Evolutionary conservation across 495 filamentous ascomycete genomes (phyloP).

Genomic region (Aspergillus steynii): DNA sequence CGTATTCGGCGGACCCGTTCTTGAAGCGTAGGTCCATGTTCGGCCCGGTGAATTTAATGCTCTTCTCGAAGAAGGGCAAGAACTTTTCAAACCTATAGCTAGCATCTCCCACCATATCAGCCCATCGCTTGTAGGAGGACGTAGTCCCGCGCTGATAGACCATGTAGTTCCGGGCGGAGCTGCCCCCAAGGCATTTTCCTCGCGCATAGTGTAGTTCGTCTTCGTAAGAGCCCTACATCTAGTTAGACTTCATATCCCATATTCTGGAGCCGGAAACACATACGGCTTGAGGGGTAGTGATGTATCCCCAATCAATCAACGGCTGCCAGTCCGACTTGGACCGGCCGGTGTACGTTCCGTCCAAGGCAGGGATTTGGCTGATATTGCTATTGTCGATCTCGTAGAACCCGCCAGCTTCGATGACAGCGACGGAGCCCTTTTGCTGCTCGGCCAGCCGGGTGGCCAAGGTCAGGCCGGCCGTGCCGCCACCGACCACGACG

Average conservation of each 20-base stretch:
- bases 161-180: constrained; percentile 45
- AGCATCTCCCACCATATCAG: constrained; percentile 51
- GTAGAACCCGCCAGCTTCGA: constrained; percentile 57
- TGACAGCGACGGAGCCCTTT: constrained; percentile 36
- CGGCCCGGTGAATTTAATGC: constrained; percentile 45
- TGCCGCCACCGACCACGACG: constrained; percentile 52
- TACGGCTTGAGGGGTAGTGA: constrained; percentile 36
- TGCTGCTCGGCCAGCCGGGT: constrained; percentile 37
- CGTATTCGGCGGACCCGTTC: constrained; percentile 39
- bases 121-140: constrained; percentile 47
- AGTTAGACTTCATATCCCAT: neutral
- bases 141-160: constrained; percentile 28
- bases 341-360: constrained; percentile 22
- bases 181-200: constrained; percentile 47
- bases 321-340: constrained; percentile 25
- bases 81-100: constrained; percentile 45
- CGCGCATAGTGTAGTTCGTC: constrained; percentile 35
- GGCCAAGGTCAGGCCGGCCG: constrained; percentile 47
- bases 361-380: constrained; percentile 41
- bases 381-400: constrained; percentile 48
- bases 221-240: neutral
- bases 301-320: constrained; percentile 43
- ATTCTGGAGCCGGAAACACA: neutral
- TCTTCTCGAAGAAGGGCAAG: constrained; percentile 50
- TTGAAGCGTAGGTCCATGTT: constrained; percentile 18